phyloP scores from a whole-genome alignment of 140 eudicot genomes.

The Stevia rebaudiana region DNA sequence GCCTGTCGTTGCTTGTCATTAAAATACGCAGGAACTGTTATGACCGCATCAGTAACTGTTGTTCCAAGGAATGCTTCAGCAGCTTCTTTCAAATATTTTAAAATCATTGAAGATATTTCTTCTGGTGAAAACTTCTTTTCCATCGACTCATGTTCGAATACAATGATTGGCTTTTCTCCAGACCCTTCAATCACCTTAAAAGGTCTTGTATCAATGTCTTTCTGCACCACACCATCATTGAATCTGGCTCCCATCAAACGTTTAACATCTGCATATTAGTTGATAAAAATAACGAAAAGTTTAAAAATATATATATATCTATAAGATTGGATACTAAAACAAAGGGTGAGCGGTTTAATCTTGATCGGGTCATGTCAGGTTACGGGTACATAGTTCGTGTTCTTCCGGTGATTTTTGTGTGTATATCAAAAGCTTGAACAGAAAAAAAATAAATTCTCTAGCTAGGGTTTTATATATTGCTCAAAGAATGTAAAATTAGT shows the following conservation, averaged over 20 bases:
- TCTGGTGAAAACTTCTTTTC: constrained; percentile 4
- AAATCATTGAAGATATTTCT: neutral
- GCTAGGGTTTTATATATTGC: too few relatives aligned
- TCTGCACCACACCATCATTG: neutral
- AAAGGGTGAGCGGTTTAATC: too few relatives aligned
- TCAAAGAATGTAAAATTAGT: too few relatives aligned
- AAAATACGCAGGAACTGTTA: constrained; percentile 8
- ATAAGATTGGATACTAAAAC: too few relatives aligned
- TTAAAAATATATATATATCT: too few relatives aligned
- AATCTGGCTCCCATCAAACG: constrained; percentile 7
- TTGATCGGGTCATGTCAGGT: too few relatives aligned
- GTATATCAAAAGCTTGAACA: too few relatives aligned
- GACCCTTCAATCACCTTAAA: neutral
- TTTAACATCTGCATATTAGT: neutral
- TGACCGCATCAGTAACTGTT: constrained; percentile 1
- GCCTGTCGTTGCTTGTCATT: neutral
- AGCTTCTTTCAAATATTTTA: neutral
- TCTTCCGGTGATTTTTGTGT: too few relatives aligned
- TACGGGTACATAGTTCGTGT: too few relatives aligned
- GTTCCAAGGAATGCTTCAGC: constrained; percentile 10
- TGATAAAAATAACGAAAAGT: too few relatives aligned
- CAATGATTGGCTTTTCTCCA: neutral
- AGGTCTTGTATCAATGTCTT: neutral
- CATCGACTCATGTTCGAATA: neutral
- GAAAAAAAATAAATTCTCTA: too few relatives aligned